phyloP scores from a whole-genome alignment of 148 eudicot species.

The Rhododendron ferrugineum region DNA sequence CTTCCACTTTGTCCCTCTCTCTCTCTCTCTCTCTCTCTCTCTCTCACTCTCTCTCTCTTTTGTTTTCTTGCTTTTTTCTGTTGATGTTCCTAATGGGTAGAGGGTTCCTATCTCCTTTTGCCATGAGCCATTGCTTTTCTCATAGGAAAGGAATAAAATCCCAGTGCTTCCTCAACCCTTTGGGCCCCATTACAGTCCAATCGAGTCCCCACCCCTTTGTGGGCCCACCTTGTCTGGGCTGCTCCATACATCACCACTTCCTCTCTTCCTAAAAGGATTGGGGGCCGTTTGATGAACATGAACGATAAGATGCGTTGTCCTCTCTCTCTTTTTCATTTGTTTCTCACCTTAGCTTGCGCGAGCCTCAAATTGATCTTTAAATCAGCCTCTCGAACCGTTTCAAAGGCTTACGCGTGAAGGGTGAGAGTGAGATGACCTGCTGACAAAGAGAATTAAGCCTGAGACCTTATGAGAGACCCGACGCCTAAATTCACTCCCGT shows the following conservation, averaged over 20 bases:
- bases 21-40: not conserved
- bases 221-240: slow-evolving; percentile 33
- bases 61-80: not conserved
- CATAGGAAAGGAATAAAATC: slow-evolving; percentile 28
- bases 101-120: slow-evolving; percentile 39
- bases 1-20: slow-evolving; percentile 18
- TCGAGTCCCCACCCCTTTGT: slow-evolving; percentile 11
- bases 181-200: slow-evolving; percentile 24
- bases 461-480: not conserved
- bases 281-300: not conserved
- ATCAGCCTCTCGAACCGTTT: not conserved
- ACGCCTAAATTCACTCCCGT: not conserved
- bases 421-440: not conserved
- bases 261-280: not conserved
- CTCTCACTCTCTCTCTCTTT: slow-evolving; percentile 6
- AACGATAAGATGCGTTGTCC: not conserved
- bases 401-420: not conserved
- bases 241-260: slow-evolving; percentile 17
- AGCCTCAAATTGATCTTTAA: not conserved
- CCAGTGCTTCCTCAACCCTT: slow-evolving; percentile 21
- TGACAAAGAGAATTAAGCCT: not conserved
- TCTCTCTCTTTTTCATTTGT: not conserved
- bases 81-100: slow-evolving; percentile 23
- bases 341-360: not conserved
- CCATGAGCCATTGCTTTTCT: slow-evolving; percentile 36